Evolutionary conservation across 805 yeast species (phyloP).

Genomic region (Suhomyces kilbournensis): DNA sequence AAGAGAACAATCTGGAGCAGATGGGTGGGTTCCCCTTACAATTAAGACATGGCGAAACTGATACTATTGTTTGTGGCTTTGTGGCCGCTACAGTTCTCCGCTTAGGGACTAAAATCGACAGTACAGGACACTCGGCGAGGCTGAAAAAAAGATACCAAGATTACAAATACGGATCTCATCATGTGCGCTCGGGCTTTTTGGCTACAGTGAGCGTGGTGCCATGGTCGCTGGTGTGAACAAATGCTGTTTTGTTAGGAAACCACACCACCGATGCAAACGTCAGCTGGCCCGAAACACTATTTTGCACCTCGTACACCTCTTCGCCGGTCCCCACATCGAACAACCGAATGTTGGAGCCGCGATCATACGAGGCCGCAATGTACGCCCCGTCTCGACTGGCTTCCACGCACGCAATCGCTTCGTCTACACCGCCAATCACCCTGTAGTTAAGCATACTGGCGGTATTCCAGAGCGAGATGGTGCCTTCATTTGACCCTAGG

Average conservation of each 20-base stretch:
- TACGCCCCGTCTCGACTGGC: conserved; percentile 45
- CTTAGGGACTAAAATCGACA: background rate
- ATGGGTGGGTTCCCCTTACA: background rate
- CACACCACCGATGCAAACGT: conserved; percentile 28
- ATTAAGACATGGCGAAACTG: background rate
- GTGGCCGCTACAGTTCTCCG: background rate
- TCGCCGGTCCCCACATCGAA: conserved; percentile 30
- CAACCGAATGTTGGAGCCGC: conserved; percentile 39
- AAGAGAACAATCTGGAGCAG: background rate
- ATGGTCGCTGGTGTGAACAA: conserved; percentile 28
- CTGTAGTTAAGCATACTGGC: conserved; percentile 32
- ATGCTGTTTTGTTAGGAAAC: conserved; percentile 34
- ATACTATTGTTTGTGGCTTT: background rate
- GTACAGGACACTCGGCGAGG: background rate
- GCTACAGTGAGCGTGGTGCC: conserved; percentile 28
- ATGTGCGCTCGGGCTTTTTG: conserved; percentile 8
- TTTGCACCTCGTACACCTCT: conserved; percentile 30
- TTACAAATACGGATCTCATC: background rate
- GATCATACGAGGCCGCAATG: conserved; percentile 45
- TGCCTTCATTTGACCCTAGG: conserved; percentile 58
- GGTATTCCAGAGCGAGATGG: conserved; percentile 49
- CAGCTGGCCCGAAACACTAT: conserved; percentile 26
- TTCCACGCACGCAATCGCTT: conserved; percentile 39
- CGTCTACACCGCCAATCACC: conserved; percentile 41
- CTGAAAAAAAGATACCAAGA: background rate